These are phyloP conservation scores for Limonomyces culmigenus DNA, from an alignment of 1,284 basidiomycete genomes.

Conservation along the genomic window DNA sequence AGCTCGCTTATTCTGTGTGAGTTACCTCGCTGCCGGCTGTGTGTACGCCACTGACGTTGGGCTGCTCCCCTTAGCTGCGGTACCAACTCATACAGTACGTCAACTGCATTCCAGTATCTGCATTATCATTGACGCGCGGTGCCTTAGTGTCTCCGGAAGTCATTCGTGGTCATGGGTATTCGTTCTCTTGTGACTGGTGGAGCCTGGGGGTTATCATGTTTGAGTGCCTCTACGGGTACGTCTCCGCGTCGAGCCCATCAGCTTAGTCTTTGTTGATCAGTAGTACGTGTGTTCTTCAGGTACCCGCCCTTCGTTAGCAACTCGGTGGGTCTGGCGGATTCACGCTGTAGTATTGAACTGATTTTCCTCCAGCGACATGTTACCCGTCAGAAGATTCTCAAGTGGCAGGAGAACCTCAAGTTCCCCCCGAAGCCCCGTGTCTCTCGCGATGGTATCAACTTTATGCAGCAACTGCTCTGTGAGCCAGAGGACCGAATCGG, in stretches of 20 bases:
- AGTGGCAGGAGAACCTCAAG: conserved; percentile 78
- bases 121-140: conserved; percentile 7
- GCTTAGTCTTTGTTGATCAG: too few species aligned
- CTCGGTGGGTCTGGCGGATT: conserved; percentile 36
- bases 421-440: conserved; percentile 78
- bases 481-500: conserved; percentile 91
- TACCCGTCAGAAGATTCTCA: conserved; percentile 83
- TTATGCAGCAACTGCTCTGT: conserved; percentile 81
- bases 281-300: conserved; percentile 23
- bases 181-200: conserved; percentile 97
- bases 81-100: conserved; percentile 82
- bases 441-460: conserved; percentile 71
- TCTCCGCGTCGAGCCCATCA: too few species aligned
- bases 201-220: conserved; percentile 88
- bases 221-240: conserved; percentile 80
- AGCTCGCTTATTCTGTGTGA: conserved; percentile 90
- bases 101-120: conserved; percentile 9
- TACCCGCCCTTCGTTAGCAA: conserved; percentile 90
- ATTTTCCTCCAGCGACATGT: conserved; percentile 54
- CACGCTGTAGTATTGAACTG: neutral
- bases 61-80: conserved; percentile 44
- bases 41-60: conserved; percentile 9
- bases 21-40: conserved; percentile 14
- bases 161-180: conserved; percentile 83
- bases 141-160: conserved; percentile 95